phyloP scores from a whole-genome alignment of 257 asterid genomes.

The Przewalskia tangutica region DNA sequence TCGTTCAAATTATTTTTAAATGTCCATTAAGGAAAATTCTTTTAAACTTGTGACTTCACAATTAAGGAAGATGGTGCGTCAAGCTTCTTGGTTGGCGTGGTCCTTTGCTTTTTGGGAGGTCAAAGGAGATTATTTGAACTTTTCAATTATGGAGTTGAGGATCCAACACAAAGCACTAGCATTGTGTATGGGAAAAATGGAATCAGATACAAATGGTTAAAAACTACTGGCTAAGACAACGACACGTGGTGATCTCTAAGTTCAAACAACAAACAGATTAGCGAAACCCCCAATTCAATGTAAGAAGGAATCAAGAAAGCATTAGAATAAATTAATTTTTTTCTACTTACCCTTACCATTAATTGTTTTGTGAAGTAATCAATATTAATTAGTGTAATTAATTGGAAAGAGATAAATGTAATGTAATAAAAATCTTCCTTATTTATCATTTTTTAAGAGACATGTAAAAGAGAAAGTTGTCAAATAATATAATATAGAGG shows the following conservation, averaged over 20 bases:
- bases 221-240: background rate
- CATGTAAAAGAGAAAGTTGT: too few relatives aligned
- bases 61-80: background rate
- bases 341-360: too few relatives aligned
- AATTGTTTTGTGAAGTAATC: too few relatives aligned
- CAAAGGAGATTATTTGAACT: background rate
- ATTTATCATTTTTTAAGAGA: too few relatives aligned
- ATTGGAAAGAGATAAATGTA: too few relatives aligned
- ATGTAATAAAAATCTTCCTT: too few relatives aligned
- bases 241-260: background rate
- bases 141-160: background rate
- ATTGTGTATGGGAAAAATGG: background rate
- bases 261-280: background rate
- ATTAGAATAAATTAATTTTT: background rate
- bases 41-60: background rate
- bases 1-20: too few relatives aligned
- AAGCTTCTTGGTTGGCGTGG: background rate
- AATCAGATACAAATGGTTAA: background rate
- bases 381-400: too few relatives aligned
- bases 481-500: too few relatives aligned
- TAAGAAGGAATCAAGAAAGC: background rate
- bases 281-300: background rate
- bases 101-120: background rate
- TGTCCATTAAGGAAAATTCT: too few relatives aligned
- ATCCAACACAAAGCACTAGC: constrained; percentile 15